Percentiles rank a stretch among this genome's conserved stretches.
Conservation (phyloP, 805 yeast species). For the Blastobotrys muscicola region DNA sequence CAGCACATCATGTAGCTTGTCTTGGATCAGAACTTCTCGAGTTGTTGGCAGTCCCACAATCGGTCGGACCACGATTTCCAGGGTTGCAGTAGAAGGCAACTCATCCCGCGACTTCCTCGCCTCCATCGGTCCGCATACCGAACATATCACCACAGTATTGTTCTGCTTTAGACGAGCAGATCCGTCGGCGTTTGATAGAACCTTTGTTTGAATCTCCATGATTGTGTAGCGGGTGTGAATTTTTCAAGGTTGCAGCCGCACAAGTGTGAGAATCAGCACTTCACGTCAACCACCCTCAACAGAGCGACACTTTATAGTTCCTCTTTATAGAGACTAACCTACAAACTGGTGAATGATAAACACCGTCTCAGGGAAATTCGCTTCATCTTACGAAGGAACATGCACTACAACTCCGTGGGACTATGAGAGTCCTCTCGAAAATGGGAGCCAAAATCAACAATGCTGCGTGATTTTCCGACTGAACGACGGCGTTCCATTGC, state of each 20-base stretch:
- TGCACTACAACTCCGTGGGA: too few species aligned
- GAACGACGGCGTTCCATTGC: too few species aligned
- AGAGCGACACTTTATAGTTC: too few species aligned
- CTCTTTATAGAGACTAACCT: too few species aligned
- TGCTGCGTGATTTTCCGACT: too few species aligned
- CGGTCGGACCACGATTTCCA: constrained; percentile 76
- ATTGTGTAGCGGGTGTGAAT: not conserved
- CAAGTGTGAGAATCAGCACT: too few species aligned
- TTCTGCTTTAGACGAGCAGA: constrained; percentile 53
- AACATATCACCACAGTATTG: constrained; percentile 50
- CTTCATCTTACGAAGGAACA: too few species aligned
- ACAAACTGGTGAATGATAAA: too few species aligned
- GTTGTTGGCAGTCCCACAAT: constrained; percentile 61
- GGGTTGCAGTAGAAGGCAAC: constrained; percentile 62
- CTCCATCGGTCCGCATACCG: constrained; percentile 90
- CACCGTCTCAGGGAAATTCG: too few species aligned
- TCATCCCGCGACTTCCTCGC: constrained; percentile 68
- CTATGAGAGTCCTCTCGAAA: too few species aligned
- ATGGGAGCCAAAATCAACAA: too few species aligned
- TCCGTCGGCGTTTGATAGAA: constrained; percentile 65
- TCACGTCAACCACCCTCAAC: too few species aligned
- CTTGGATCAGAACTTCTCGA: constrained; percentile 69
- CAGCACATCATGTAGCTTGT: constrained; percentile 53
- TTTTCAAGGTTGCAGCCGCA: not conserved
- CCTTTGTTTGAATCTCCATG: constrained; percentile 12